phyloP scores from a whole-genome alignment of 176 grass and related monocot species.

The Triticum monococcum region DNA sequence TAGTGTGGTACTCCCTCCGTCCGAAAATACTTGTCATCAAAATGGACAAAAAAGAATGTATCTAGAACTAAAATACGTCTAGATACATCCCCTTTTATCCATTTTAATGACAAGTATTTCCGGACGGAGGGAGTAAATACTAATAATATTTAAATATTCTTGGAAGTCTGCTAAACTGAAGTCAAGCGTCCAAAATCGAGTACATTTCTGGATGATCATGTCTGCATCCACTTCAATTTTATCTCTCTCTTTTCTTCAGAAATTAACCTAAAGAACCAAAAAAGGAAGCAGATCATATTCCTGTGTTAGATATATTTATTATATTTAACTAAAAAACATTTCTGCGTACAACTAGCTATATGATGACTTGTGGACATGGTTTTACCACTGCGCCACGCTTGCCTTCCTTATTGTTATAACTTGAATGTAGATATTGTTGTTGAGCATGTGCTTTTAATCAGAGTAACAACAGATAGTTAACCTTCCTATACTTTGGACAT shows the following conservation, averaged over 20 bases:
- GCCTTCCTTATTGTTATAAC: too few relatives aligned
- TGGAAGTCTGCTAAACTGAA: neutral
- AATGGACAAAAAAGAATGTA: too few relatives aligned
- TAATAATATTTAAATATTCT: neutral
- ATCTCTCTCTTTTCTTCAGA: neutral
- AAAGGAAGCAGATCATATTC: neutral
- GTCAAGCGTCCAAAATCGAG: neutral
- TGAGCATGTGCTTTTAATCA: neutral
- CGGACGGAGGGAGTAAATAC: too few relatives aligned
- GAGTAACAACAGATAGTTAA: neutral
- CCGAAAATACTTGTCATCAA: too few relatives aligned
- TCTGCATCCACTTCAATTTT: neutral
- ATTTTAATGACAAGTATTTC: too few relatives aligned
- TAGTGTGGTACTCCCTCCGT: too few relatives aligned
- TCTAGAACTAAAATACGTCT: too few relatives aligned
- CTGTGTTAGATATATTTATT: neutral
- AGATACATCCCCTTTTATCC: too few relatives aligned
- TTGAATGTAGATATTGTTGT: neutral
- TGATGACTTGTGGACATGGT: neutral
- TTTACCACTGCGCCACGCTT: neutral
- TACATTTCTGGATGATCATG: neutral
- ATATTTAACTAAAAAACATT: neutral
- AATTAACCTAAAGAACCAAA: neutral
- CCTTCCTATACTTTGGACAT: neutral
- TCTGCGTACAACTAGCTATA: neutral